Base-by-base conservation (phyloP, 225 moss, liverwort and hornwort genomes). In the Asterella californica region DNA sequence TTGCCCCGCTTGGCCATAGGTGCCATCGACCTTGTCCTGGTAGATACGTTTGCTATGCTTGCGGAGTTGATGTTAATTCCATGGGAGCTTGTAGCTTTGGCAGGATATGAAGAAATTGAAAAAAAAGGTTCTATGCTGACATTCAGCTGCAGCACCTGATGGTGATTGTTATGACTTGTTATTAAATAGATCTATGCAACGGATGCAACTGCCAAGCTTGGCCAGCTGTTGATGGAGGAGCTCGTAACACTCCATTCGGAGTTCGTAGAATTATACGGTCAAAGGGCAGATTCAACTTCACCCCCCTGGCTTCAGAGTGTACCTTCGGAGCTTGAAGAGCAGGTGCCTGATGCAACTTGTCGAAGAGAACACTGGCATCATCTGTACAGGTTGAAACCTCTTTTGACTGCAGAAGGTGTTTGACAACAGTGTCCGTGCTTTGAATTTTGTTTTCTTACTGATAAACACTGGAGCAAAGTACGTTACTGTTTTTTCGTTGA, bases 141-240 rank as follows among this genome's bases (percentile, higher is more conserved):
- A 2, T 47, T 15, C 72, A 47, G 72, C 72, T 11, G 0, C 25
- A 48, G 73, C 46, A 73, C 18, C 49, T 73, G 50, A 18, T 53
- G 6, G 47, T 74, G 53, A 53, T 34, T 53, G 67, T 67, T 9
- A 19, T 52, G 25, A 17, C 15, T 52, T 29, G 11, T 15, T 49
- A 5, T 48, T 60, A 36, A 68, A 15, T 89, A 99, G 99, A 86
- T 99, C 42, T 99, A 92, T 86, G 92, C 88, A 68, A 92, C 99
- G 68, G 90, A 93, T 78, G 92, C 92, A 84, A 92, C 94, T 64
- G 91, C 91, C 77, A 94, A 93, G 79, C 87, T 94, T 65, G 93
- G 99, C 68, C 91, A 90, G 87, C 82, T 95, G 85, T 90, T 99
- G 93, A 95, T 99, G 99, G 93, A 99, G 83, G 99, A 99, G 85